Base-by-base conservation (phyloP, 1,284 basidiomycete species). In the Acaromyces ingoldii region DNA sequence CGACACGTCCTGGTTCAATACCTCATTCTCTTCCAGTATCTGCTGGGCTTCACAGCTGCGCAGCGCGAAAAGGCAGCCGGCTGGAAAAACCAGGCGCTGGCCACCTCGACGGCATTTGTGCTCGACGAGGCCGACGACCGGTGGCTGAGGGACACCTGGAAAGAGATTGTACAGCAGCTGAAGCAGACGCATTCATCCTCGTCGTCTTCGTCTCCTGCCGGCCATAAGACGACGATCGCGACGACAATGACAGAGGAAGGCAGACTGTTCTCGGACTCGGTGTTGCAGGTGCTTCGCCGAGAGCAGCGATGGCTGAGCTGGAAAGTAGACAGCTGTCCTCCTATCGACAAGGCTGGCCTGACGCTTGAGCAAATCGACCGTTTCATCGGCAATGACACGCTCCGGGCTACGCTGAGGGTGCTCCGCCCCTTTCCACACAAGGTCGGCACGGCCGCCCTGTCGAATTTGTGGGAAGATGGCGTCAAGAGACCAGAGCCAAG, bases 1-100 rank as follows among this genome's bases (percentile, higher is more conserved):
- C 84, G 89, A n/a, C 91, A 93, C 77, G 83, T 91, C 70, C 80
- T 93, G 24, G 85, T 91, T 65, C 90, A 93, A 71, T 80, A 90
- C 11, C 80, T 91, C 31, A 87, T 92, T 47, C 80, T 91, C 5
- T 81, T 91, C 41, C 82, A 86, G 52, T 88, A 91, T 72, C 80
- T 93, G 24, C 80, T 87, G 19, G 83, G 80, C 2, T 89, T 89
- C 74, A 88, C 88, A 0, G 84, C 85, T 55, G 60, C 81, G 0
- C 81, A 82, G 6, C 88, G 88, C 63, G 78, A 80, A 1, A 75
- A 78, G 30, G 87, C 84, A 84, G 76, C 79, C 3, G 80, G 55
- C 4, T 70, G 66, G 62, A 72, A 65, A 44, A 73, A 72, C 62
- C 62, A 72, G 48, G 51, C 60, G 5, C 51, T 72, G 7, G 34